These are phyloP conservation scores for Yueomyces sp. DNA, from an alignment of 805 yeast genomes.

Conservation along the genomic window DNA sequence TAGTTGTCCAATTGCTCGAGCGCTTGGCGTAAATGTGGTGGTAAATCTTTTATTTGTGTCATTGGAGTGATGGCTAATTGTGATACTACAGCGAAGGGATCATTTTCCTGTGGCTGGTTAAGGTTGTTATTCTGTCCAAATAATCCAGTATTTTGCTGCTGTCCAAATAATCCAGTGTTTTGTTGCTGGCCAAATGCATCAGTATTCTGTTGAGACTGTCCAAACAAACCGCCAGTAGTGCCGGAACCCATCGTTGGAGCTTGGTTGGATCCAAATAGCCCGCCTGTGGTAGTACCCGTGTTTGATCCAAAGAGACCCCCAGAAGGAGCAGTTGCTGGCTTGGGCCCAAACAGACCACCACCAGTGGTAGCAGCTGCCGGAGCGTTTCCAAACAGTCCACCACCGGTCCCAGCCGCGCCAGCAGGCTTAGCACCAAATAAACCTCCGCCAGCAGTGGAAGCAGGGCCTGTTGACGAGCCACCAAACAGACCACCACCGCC, in stretches of 20 bases:
- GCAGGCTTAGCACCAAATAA: not conserved
- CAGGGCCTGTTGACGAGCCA: conserved; percentile 1
- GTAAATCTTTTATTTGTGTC: conserved; percentile 64
- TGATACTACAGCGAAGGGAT: conserved; percentile 29
- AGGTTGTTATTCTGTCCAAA: conserved; percentile 6
- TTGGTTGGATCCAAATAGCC: conserved; percentile 13
- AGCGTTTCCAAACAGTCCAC: conserved; percentile 12
- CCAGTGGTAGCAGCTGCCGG: conserved; percentile 10
- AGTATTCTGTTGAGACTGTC: conserved; percentile 3
- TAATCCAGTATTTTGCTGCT: conserved; percentile 2
- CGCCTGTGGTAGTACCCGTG: conserved; percentile 8
- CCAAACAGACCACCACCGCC: conserved; percentile 12
- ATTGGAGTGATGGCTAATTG: conserved; percentile 48
- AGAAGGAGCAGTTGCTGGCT: conserved; percentile 5
- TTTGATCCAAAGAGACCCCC: conserved; percentile 15
- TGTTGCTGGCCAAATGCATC: conserved; percentile 2
- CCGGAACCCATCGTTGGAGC: conserved; percentile 1
- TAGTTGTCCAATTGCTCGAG: conserved; percentile 58
- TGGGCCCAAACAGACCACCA: conserved; percentile 27
- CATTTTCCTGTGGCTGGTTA: conserved; percentile 21
- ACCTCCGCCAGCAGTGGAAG: not conserved
- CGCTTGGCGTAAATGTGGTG: conserved; percentile 55
- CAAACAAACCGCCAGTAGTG: conserved; percentile 22
- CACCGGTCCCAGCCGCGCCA: conserved; percentile 10
- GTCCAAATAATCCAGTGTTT: conserved; percentile 25